Evolutionary conservation across 495 filamentous ascomycete genomes (phyloP).

Genomic region (Penicillium cataractarum): DNA sequence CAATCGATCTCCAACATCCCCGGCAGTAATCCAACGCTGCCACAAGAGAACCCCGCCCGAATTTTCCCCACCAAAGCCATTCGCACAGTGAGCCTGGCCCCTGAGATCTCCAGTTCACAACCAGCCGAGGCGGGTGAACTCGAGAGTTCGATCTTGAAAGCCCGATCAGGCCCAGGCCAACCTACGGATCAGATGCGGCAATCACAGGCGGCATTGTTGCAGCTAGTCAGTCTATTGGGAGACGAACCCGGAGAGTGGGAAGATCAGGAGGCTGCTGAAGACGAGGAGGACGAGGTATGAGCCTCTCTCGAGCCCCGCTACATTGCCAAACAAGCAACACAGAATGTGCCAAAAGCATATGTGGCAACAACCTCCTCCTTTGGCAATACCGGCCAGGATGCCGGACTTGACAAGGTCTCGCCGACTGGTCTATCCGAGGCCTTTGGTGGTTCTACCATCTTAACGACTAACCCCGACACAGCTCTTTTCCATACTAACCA

Average conservation of each 20-base stretch:
- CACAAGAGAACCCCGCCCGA: slow-evolving; percentile 29
- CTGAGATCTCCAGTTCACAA: slow-evolving; percentile 16
- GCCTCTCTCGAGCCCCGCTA: background rate
- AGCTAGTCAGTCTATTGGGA: background rate
- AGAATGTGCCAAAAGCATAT: no score
- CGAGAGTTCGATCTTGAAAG: background rate
- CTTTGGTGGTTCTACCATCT: background rate
- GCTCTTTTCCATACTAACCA: background rate
- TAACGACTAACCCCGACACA: background rate
- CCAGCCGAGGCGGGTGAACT: background rate
- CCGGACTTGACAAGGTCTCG: background rate
- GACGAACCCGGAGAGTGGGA: slow-evolving; percentile 3
- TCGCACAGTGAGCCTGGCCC: slow-evolving; percentile 41
- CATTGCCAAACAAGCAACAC: no score
- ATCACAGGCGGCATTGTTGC: background rate
- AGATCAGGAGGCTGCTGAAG: background rate
- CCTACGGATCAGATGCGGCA: slow-evolving; percentile 7
- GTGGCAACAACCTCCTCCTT: no score
- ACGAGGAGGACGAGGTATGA: background rate
- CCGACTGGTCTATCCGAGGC: background rate
- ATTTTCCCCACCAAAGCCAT: slow-evolving; percentile 45
- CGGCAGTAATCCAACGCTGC: slow-evolving; percentile 14
- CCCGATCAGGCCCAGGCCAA: background rate
- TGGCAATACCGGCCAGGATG: background rate
- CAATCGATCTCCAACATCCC: slow-evolving; percentile 27